Conservation (phyloP, 176 grass and related monocot genomes). For the Coix lacrymajobi region DNA sequence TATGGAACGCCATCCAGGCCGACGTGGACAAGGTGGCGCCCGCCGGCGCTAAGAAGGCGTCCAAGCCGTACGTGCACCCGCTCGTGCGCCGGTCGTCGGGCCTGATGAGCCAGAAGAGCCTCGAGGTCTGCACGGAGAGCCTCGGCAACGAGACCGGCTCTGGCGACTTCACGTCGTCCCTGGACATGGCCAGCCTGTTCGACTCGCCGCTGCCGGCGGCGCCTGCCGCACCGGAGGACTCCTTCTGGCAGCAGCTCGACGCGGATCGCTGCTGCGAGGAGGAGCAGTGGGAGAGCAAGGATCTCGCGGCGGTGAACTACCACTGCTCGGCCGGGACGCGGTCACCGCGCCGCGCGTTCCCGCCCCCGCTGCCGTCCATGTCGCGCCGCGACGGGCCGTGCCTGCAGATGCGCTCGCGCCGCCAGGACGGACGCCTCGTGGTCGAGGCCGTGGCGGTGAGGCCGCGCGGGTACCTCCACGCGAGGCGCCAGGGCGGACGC, state of each 20-base stretch:
- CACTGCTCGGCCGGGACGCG: constrained; percentile 48
- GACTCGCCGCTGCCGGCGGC: background rate
- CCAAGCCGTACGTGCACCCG: constrained; percentile 58
- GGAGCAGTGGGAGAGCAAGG: background rate
- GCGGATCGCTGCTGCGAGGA: background rate
- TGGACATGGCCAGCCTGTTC: constrained; percentile 22
- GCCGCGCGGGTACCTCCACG: constrained; percentile 81
- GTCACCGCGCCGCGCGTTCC: constrained; percentile 44
- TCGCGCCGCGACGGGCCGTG: constrained; percentile 65
- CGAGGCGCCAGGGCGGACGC: constrained; percentile 53
- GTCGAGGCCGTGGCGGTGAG: constrained; percentile 61
- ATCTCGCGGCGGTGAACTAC: constrained; percentile 70
- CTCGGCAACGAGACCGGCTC: constrained; percentile 92
- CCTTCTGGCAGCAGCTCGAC: constrained; percentile 13
- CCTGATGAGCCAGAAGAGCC: constrained; percentile 82
- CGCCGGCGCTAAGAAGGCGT: background rate
- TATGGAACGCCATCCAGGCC: constrained; percentile 72
- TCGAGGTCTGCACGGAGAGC: constrained; percentile 95
- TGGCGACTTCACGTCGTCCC: constrained; percentile 39
- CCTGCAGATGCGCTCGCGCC: constrained; percentile 65
- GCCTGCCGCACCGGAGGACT: background rate
- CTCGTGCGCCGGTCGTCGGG: constrained; percentile 42
- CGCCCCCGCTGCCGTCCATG: constrained; percentile 76
- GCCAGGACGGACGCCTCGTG: constrained; percentile 70
- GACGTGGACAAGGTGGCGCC: background rate